phyloP scores from a whole-genome alignment of 352 stramenopile genomes.

The Detonula confervacea region DNA sequence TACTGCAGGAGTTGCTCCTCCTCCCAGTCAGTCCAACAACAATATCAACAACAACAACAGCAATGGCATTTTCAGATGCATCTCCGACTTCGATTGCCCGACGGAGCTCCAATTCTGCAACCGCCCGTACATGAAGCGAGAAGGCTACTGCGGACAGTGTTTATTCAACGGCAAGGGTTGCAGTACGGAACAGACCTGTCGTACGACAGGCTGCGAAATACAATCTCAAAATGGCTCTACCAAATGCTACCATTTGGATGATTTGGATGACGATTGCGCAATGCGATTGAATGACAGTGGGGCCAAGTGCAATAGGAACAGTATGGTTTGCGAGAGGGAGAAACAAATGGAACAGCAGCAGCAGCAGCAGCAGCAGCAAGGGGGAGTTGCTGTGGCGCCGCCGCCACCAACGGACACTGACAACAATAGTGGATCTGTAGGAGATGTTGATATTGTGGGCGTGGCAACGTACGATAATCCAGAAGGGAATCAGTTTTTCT shows the following conservation, averaged over 20 bases:
- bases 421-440: not conserved
- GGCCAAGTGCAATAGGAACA: not conserved
- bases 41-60: too few relatives aligned
- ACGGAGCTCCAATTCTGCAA: not conserved
- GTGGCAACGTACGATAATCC: not conserved
- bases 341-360: conserved; percentile 1
- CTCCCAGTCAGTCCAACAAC: too few relatives aligned
- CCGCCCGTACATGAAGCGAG: not conserved
- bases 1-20: too few relatives aligned
- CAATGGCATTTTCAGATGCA: too few relatives aligned
- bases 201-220: not conserved
- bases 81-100: too few relatives aligned
- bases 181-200: not conserved
- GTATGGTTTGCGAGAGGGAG: not conserved
- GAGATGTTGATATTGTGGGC: not conserved
- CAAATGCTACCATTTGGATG: too few relatives aligned
- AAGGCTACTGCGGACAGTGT: not conserved
- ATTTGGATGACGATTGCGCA: too few relatives aligned
- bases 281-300: not conserved
- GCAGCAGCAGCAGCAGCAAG: not conserved
- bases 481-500: conserved; percentile 4
- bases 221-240: too few relatives aligned
- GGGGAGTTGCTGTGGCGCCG: not conserved
- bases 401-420: not conserved
- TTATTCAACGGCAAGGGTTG: not conserved